Conservation (phyloP, 2,329 filamentous ascomycete species). For the Aureobasidium lini region DNA sequence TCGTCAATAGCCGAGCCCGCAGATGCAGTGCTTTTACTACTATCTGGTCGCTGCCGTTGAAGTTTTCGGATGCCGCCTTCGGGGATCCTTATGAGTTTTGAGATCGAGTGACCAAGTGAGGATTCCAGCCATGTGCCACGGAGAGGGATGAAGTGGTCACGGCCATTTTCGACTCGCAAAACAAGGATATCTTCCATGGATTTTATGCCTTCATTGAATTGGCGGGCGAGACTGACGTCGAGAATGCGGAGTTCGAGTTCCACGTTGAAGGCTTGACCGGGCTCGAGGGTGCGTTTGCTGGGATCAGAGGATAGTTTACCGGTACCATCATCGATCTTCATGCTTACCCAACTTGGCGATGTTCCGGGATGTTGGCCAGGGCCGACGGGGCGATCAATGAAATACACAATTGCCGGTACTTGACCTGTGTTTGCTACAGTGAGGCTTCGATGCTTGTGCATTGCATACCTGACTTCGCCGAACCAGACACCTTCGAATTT, state of each 20-base stretch:
- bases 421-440: constrained; percentile 91
- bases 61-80: constrained; percentile 69
- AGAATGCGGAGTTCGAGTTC: constrained; percentile 61
- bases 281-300: constrained; percentile 58
- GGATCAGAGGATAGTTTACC: constrained; percentile 18
- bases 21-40: constrained; percentile 18
- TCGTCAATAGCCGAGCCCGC: not conserved
- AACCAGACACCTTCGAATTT: constrained; percentile 63
- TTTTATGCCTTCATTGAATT: constrained; percentile 61
- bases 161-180: constrained; percentile 70
- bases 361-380: constrained; percentile 36
- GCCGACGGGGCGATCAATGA: constrained; percentile 62
- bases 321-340: constrained; percentile 31
- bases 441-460: constrained; percentile 57
- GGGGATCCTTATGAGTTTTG: constrained; percentile 78
- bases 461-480: constrained; percentile 63
- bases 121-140: constrained; percentile 72
- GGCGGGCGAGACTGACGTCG: constrained; percentile 54
- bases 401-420: constrained; percentile 69
- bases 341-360: constrained; percentile 61
- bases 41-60: constrained; percentile 45
- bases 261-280: constrained; percentile 72
- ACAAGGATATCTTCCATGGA: constrained; percentile 81
- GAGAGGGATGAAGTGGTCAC: constrained; percentile 86
- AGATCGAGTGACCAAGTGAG: constrained; percentile 76